phyloP scores from a whole-genome alignment of 495 filamentous ascomycete genomes.

The Aspergillus saccharolyticus region DNA sequence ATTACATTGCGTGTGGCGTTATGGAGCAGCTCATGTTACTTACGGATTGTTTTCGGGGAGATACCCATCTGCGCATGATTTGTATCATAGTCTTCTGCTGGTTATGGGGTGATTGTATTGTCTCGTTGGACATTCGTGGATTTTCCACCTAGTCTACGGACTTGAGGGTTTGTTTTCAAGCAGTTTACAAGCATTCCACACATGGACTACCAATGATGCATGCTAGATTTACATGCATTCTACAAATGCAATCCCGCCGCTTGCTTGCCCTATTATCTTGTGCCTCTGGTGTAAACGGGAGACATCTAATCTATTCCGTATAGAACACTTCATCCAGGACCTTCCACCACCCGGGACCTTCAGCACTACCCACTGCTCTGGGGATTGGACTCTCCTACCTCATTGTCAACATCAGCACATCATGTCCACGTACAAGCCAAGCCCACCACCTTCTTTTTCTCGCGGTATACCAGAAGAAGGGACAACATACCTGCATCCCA shows the following conservation, averaged over 20 bases:
- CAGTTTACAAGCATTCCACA: background rate
- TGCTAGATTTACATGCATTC: no score
- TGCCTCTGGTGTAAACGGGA: no score
- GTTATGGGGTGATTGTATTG: background rate
- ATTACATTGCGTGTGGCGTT: conserved; percentile 11
- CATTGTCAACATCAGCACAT: background rate
- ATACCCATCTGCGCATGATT: conserved; percentile 21
- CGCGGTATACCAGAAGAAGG: no score
- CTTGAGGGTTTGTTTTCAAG: background rate
- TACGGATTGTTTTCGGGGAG: conserved; percentile 13
- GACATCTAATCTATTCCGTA: conserved; percentile 31
- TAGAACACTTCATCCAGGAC: conserved; percentile 68
- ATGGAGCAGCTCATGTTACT: conserved; percentile 13
- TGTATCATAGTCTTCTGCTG: conserved; percentile 7
- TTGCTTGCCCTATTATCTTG: no score
- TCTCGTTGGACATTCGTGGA: background rate
- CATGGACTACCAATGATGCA: background rate
- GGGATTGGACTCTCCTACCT: conserved; percentile 48
- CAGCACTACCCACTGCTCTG: conserved; percentile 57
- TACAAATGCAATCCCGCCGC: no score
- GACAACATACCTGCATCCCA: conserved; percentile 53
- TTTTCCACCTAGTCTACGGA: background rate
- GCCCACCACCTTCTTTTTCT: no score
- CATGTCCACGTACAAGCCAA: no score
- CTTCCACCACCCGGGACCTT: conserved; percentile 69